Base-by-base conservation (phyloP, 441 rosid species). In the Euphorbia celastroides region DNA sequence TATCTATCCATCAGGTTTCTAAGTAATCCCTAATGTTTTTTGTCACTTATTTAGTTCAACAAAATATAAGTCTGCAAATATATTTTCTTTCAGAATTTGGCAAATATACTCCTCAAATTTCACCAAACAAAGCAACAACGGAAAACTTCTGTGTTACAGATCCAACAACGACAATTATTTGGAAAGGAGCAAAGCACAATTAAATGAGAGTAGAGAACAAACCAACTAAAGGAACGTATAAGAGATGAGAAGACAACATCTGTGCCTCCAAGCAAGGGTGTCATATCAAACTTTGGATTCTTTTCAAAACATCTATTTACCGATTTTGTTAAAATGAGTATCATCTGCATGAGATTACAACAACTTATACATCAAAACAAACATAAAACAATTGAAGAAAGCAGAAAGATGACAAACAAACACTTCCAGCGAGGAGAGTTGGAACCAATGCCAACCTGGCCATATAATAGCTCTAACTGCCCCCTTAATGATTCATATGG, bases 181-280 rank as follows among this genome's bases (percentile, higher is more conserved):
- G n/a, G n/a, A n/a, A n/a, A n/a, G n/a, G n/a, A n/a, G n/a, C n/a
- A n/a, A n/a, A n/a, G n/a, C n/a, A n/a, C n/a, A n/a, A n/a, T n/a
- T 25, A 36, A 44, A 44, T 56, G 56, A 74, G 78, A 62, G 55
- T 14, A 75, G 26, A 75, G 77, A 75, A 82, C 92, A 64, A 67
- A 93, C 97, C 98, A 93, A 77, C 86, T 81, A 68, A 93, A 88
- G 23, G 97, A 92, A 80, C 89, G 98, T 78, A 94, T 84, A 30
- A 94, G 96, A 68, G 99, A 92, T 46, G 98, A 92, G 86, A 94
- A 94, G 74, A 94, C 98, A 71, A 79, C 91, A 64, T 92, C 96
- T 7, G 99, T 94, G 84, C 99, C 99, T 70, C 97, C 94, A 56
- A 94, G 97, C 81, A 94, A 83, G 44, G 96, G 96, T 69, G 98